Base-by-base conservation (phyloP, 257 asterid genomes). In the Ilex aquifolium region DNA sequence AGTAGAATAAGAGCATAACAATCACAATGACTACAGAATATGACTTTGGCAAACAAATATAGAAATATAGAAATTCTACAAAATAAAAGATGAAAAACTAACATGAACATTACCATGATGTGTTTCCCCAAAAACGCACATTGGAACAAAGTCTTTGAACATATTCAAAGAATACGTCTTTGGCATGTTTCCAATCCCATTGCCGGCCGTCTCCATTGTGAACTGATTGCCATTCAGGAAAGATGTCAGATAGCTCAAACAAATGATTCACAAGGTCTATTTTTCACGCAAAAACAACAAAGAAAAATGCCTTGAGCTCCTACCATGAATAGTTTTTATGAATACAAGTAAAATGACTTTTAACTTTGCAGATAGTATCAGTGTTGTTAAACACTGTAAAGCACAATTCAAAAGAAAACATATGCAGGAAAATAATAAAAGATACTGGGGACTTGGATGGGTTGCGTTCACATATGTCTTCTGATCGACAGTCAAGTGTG, bases 61-160 rank as follows among this genome's bases (percentile, higher is more conserved):
- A 3, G 3, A 48, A 3, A 11, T 48, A 48, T 48, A 15, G n/a
- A 12, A 12, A 49, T 11, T 49, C 17, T 49, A 7, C 2, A 21
- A 3, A 6, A 49, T 11, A 2, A 49, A 49, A 12, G 13, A 49
- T 49, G n/a, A 3, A 15, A 12, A 49, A 3, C 4, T 49, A 49
- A 1, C 60, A 27, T 48, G 42, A 63, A 13, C 6, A 64, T 68
- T 62, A 87, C 98, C 98, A 79, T 85, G 91, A 74, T 62, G 74
- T 30, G 87, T 36, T 74, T 88, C 93, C 1, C 97, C 82, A 77
- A 88, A 87, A 66, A 91, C 72, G 66, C 79, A 79, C 98, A 91
- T 91, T 17, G 98, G 98, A 58, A 92, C 93, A 59, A 92, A 79
- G 71, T 92, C 98, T 73, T 85, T 84, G 59, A 82, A 85, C 95